phyloP scores from a whole-genome alignment of 2,329 filamentous ascomycete species.

The Arthrobotrys iridis region DNA sequence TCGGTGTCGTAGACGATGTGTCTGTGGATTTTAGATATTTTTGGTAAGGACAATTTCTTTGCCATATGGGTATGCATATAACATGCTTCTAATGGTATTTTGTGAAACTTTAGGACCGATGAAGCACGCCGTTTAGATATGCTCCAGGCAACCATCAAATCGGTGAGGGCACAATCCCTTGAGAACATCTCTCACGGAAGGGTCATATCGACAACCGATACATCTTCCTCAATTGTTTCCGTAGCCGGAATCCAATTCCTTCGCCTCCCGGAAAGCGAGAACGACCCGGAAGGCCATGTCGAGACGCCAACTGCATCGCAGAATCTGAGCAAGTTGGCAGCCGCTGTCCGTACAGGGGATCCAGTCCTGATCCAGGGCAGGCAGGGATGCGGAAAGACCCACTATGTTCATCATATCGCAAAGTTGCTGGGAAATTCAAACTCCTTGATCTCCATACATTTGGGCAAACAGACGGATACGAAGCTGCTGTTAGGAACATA shows the following conservation, averaged over 20 bases:
- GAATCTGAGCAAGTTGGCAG: constrained; percentile 77
- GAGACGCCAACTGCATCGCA: constrained; percentile 75
- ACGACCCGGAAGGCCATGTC: constrained; percentile 69
- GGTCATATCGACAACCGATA: constrained; percentile 33
- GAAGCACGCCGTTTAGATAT: constrained; percentile 38
- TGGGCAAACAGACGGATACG: constrained; percentile 98
- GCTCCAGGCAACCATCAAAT: constrained; percentile 10
- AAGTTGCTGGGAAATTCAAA: constrained; percentile 79
- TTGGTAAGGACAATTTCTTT: constrained; percentile 24
- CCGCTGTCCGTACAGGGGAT: constrained; percentile 72
- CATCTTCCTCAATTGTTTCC: constrained; percentile 15
- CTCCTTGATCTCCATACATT: constrained; percentile 88
- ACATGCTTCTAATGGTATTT: background rate
- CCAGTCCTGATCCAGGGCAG: constrained; percentile 84
- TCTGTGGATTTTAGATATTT: constrained; percentile 32
- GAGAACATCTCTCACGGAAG: background rate
- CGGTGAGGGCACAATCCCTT: background rate
- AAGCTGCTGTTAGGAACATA: constrained; percentile 97
- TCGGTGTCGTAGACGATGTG: constrained; percentile 10
- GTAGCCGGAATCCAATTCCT: constrained; percentile 37
- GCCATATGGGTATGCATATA: background rate
- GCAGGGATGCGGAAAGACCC: constrained; percentile 90
- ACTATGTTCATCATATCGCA: constrained; percentile 82
- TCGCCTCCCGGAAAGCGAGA: constrained; percentile 67
- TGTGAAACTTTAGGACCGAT: constrained; percentile 23